Conservation (phyloP, 192 early-diverging fungal genomes). For the Chytriomyces sp. region DNA sequence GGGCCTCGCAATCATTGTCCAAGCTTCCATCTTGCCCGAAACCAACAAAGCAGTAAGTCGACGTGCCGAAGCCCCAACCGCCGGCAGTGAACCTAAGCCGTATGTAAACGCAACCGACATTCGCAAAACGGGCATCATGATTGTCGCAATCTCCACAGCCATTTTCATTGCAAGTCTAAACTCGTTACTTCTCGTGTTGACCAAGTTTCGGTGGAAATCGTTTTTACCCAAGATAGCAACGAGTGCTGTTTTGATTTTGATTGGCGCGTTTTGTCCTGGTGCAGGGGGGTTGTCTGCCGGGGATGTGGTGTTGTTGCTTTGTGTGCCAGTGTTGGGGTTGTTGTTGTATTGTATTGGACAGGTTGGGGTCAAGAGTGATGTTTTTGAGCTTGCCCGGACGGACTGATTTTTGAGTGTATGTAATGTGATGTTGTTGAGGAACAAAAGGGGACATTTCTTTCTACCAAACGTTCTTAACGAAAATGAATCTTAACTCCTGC, state of each 20-base stretch:
- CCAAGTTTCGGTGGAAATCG: neutral
- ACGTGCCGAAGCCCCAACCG: neutral
- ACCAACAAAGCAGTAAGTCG: neutral
- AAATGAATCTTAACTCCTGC: too few relatives aligned
- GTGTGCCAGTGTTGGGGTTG: neutral
- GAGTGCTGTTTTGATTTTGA: neutral
- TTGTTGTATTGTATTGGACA: neutral
- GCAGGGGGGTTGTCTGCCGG: neutral
- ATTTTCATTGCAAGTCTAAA: slow-evolving; percentile 2
- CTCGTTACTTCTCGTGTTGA: neutral
- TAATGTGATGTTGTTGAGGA: too few relatives aligned
- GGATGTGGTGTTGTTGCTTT: slow-evolving; percentile 1
- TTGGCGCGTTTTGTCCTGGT: neutral
- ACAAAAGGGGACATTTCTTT: too few relatives aligned
- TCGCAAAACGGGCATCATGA: neutral
- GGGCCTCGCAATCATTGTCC: neutral
- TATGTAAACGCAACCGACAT: neutral
- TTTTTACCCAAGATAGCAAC: neutral
- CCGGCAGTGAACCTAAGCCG: neutral
- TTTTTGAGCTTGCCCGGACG: neutral
- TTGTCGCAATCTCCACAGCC: neutral
- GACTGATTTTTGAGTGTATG: neutral
- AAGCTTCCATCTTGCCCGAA: neutral
- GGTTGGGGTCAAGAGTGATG: neutral
- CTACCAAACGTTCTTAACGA: too few relatives aligned